Percentiles rank a stretch among this genome's conserved stretches.
Conservation (phyloP, 495 filamentous ascomycete genomes). For the Aspergillus campestris region DNA sequence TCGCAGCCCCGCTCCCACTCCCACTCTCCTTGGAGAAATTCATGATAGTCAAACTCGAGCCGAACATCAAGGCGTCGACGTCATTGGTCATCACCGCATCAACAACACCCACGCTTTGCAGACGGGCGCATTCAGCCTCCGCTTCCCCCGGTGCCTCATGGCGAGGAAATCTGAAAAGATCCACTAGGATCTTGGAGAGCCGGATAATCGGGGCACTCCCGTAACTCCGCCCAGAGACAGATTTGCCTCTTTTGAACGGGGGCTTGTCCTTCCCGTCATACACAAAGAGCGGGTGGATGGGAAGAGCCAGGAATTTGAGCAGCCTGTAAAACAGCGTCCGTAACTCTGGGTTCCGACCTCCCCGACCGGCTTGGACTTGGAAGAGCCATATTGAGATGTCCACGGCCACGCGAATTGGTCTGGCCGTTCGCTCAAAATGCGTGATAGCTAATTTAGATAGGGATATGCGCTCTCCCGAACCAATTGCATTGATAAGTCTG, state of each 20-base stretch:
- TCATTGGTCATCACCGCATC: constrained; percentile 96
- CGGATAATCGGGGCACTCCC: constrained; percentile 44
- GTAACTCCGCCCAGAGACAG: constrained; percentile 27
- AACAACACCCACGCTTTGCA: constrained; percentile 78
- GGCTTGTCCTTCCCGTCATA: constrained; percentile 93
- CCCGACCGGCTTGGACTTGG: constrained; percentile 77
- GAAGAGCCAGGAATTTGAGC: constrained; percentile 67
- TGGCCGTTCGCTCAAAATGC: constrained; percentile 57
- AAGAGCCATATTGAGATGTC: constrained; percentile 98
- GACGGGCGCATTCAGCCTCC: constrained; percentile 87
- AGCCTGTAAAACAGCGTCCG: constrained; percentile 91
- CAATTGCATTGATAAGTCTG: constrained; percentile 87
- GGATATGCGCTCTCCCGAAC: constrained; percentile 67
- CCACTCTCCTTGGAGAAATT: constrained; percentile 74
- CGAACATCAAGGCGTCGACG: constrained; percentile 98
- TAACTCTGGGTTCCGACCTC: constrained; percentile 83
- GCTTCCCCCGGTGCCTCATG: constrained; percentile 93
- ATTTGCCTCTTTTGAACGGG: constrained; percentile 74
- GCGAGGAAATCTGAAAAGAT: constrained; percentile 73
- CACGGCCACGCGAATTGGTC: constrained; percentile 80
- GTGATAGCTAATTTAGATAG: constrained; percentile 75
- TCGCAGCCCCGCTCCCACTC: constrained; percentile 57
- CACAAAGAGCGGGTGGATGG: constrained; percentile 85
- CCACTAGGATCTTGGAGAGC: constrained; percentile 68
- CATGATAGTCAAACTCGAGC: constrained; percentile 64